Conservation (phyloP, 257 asterid genomes). For the Parsonsia alboflavescens region DNA sequence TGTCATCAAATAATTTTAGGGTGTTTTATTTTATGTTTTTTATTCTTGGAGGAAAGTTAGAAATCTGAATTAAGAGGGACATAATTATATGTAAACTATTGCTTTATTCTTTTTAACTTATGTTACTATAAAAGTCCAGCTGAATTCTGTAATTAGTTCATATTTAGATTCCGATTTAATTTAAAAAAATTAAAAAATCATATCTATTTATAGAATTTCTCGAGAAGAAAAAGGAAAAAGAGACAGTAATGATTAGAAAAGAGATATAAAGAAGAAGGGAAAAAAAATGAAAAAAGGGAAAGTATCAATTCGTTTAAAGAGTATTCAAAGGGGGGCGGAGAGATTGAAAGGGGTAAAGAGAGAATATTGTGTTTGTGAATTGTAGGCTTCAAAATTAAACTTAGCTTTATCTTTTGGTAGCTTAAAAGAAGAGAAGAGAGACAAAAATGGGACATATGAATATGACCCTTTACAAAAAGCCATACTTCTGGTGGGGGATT, state of each 20-base stretch:
- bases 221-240: too few species aligned
- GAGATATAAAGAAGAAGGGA: not conserved
- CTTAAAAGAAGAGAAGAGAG: conserved; percentile 13
- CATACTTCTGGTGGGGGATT: not conserved
- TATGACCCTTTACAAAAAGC: conserved; percentile 5
- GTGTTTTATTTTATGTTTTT: too few species aligned
- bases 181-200: too few species aligned
- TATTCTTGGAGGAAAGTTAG: too few species aligned
- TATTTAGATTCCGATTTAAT: too few species aligned
- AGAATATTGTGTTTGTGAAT: not conserved
- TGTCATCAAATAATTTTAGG: too few species aligned
- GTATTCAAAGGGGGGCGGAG: conserved; percentile 6
- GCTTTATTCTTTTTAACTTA: too few species aligned
- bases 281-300: not conserved
- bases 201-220: too few species aligned
- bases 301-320: not conserved
- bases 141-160: too few species aligned
- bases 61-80: too few species aligned
- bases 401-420: conserved; percentile 8
- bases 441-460: not conserved
- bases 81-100: too few species aligned
- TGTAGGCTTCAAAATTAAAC: not conserved
- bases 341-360: not conserved
- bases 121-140: too few species aligned
- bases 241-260: not conserved